Evolutionary conservation across 2,329 filamentous ascomycete genomes (phyloP).

Genomic region (Xylaria sp.): DNA sequence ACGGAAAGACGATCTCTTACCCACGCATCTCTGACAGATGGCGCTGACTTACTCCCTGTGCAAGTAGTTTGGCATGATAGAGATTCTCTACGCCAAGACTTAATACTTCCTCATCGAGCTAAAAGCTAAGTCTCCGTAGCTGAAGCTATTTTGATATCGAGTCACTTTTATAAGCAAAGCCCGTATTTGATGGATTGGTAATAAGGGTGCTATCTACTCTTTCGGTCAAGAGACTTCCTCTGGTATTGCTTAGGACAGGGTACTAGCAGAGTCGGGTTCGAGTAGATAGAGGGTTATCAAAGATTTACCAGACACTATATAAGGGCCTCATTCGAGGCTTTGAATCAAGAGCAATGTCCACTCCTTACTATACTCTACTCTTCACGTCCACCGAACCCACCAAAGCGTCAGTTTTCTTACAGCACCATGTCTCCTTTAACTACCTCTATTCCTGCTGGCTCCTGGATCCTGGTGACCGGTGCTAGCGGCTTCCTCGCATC

Average conservation of each 20-base stretch:
- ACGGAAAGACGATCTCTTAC: not conserved
- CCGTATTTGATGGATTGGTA: constrained; percentile 12
- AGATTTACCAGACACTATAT: constrained; percentile 5
- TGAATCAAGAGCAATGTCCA: not conserved
- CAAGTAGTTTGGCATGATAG: constrained; percentile 1
- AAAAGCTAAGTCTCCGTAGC: constrained; percentile 11
- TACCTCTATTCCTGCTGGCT: constrained; percentile 17
- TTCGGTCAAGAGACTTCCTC: not conserved
- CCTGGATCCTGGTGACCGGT: constrained; percentile 22
- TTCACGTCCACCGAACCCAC: constrained; percentile 3
- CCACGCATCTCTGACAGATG: not conserved
- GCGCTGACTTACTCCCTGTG: constrained; percentile 1
- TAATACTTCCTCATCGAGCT: constrained; percentile 17
- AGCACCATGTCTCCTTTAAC: constrained; percentile 19
- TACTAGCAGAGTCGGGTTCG: constrained; percentile 6
- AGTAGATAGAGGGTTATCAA: constrained; percentile 1
- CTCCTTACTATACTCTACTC: constrained; percentile 7
- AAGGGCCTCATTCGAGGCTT: constrained; percentile 8
- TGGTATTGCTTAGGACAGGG: not conserved
- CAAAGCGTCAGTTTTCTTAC: constrained; percentile 7
- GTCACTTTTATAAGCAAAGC: constrained; percentile 6
- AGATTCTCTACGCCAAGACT: constrained; percentile 13
- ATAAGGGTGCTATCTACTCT: constrained; percentile 2
- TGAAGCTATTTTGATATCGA: constrained; percentile 8
- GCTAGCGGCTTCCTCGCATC: constrained; percentile 22